Evolutionary conservation across 2,329 filamentous ascomycete genomes (phyloP), one percentile per base, ranked within the genome.

Genomic region (Ascosphaera apis): DNA sequence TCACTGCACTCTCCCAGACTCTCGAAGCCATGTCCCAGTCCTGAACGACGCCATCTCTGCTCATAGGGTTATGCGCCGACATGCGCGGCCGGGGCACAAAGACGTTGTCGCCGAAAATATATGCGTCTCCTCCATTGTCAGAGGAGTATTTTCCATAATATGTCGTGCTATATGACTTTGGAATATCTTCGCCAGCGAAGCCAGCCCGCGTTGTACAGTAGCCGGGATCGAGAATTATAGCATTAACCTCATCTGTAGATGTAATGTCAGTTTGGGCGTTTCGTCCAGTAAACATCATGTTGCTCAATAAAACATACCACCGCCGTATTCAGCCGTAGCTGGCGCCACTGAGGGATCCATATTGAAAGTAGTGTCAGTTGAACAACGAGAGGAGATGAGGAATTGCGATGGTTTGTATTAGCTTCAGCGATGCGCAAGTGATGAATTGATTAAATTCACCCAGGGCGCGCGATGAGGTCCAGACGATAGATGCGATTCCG

Each of bases 101-200:
- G 44, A 76, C 74, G 55, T 93, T 86, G 53, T 98, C 91, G 58
- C 88, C 88, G 48, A 84, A 95, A 40, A 88, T 55, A 21, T 65
- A 56, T 43, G 65, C 63, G 38, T 72, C 63, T 35, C 67, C 63
- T 35, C 67, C 63, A 16, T 58, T 60, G 32, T 64, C 56, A 38
- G 55, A 57, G 38, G 60, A 60, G 42, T 60, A 57, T 54, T 65
- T 63, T 41, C 79, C 84, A 59, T 98, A 98, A 60, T 78, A 82
- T 32, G 83, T 88, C 18, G 86, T 84, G 39, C 91, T 68, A 39
- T 95, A 74, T 19, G 81, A 83, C 62, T 95, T 95, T 46, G 88
- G 88, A 1, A 83, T 77, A 59, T 98, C 88, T 68, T 98, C 91
- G 51, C 91, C 88, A 9, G 91, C 91, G 51, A 95, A 98, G 39